Conservation (phyloP, 805 yeast genomes). For the Ogataea populi-albae region DNA sequence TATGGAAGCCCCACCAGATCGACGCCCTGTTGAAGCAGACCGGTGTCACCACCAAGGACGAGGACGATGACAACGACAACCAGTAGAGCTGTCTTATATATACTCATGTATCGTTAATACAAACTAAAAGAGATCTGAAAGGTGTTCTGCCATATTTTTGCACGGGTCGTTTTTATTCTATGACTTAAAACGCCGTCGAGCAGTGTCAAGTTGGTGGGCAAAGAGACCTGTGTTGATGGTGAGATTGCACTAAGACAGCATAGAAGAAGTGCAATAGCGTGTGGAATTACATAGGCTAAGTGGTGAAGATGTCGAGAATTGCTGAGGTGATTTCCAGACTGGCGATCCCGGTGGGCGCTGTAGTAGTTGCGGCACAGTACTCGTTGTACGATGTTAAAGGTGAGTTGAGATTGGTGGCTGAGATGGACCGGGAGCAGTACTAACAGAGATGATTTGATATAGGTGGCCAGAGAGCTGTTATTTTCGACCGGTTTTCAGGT, state of each 20-base stretch:
- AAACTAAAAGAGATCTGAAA: no score
- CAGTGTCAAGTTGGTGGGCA: no score
- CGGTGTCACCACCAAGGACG: slow-evolving; percentile 56
- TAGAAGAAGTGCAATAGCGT: no score
- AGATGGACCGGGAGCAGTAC: background rate
- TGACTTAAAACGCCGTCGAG: no score
- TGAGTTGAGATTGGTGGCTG: slow-evolving; percentile 7
- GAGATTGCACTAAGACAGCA: no score
- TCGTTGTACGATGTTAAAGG: slow-evolving; percentile 90
- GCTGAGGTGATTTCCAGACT: slow-evolving; percentile 43
- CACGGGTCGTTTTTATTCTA: no score
- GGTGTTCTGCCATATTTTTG: no score
- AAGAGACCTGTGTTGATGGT: no score
- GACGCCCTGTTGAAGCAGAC: slow-evolving; percentile 67
- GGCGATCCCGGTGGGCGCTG: slow-evolving; percentile 71
- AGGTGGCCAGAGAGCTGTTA: slow-evolving; percentile 90
- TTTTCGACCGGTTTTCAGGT: slow-evolving; percentile 88
- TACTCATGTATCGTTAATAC: no score
- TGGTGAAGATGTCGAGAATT: slow-evolving; percentile 36
- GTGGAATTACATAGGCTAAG: slow-evolving; percentile 1
- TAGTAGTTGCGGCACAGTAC: slow-evolving; percentile 69
- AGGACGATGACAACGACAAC: slow-evolving; percentile 42
- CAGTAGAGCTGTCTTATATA: no score
- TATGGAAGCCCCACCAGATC: slow-evolving; percentile 80
- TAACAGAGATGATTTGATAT: background rate